phyloP scores from a whole-genome alignment of 768 basidiomycete species.

The Tricholoma flavovirens region DNA sequence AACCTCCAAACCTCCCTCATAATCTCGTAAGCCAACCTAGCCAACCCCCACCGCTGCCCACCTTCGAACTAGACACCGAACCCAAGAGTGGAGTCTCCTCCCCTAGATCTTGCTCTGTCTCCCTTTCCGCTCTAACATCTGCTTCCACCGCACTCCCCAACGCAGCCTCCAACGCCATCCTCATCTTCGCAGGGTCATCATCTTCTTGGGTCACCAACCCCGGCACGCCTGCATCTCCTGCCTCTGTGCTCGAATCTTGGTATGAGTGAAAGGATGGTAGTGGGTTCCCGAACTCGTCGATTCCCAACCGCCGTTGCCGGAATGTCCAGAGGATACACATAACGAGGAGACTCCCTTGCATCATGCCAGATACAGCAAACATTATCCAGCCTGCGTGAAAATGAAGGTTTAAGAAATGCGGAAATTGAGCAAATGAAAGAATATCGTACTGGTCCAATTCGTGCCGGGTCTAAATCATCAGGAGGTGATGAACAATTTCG shows the following conservation, averaged over 20 bases:
- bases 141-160: slow-evolving; percentile 18
- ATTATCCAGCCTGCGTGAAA: slow-evolving; percentile 62
- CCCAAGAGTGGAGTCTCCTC: slow-evolving; percentile 20
- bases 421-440: background rate
- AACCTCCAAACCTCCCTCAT: background rate
- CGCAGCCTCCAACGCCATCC: slow-evolving; percentile 18
- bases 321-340: slow-evolving; percentile 87
- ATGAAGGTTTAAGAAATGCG: background rate
- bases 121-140: slow-evolving; percentile 17
- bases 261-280: background rate
- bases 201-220: slow-evolving; percentile 19
- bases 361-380: slow-evolving; percentile 73
- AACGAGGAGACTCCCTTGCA: slow-evolving; percentile 75
- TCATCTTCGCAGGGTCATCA: slow-evolving; percentile 17
- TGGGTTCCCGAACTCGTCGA: slow-evolving; percentile 87
- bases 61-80: background rate
- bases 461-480: slow-evolving; percentile 56
- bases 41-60: background rate
- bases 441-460: slow-evolving; percentile 71
- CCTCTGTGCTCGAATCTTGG: background rate
- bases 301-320: slow-evolving; percentile 64
- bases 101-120: background rate
- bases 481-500: background rate
- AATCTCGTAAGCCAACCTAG: background rate
- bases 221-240: slow-evolving; percentile 15